These are phyloP conservation scores for Scheffersomyces amazonensis DNA, from an alignment of 805 yeast species.

Conservation along the genomic window DNA sequence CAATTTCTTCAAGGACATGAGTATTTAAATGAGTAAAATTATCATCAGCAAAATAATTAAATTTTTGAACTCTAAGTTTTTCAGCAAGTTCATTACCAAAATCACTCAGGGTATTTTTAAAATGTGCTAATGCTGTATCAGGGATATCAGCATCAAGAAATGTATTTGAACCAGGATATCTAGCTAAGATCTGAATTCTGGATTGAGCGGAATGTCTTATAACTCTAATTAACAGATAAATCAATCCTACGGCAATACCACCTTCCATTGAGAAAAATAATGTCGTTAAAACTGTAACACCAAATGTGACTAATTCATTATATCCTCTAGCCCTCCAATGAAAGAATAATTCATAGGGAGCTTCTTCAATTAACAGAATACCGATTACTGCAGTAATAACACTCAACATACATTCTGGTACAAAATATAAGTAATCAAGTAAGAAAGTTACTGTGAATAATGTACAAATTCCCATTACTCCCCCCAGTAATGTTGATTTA, in stretches of 20 bases:
- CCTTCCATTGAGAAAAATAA: constrained; percentile 69
- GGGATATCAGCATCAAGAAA: constrained; percentile 41
- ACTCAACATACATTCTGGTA: constrained; percentile 78
- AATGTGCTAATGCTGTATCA: constrained; percentile 4
- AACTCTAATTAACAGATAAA: constrained; percentile 75
- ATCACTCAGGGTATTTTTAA: constrained; percentile 5
- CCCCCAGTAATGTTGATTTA: constrained; percentile 78
- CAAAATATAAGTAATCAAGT: constrained; percentile 60
- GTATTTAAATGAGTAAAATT: constrained; percentile 33
- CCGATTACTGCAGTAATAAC: constrained; percentile 79
- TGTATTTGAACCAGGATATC: constrained; percentile 38
- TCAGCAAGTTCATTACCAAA: constrained; percentile 1
- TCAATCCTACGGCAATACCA: constrained; percentile 86
- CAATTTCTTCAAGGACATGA: constrained; percentile 39
- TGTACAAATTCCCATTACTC: constrained; percentile 75
- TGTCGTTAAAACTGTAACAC: constrained; percentile 37
- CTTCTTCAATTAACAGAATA: constrained; percentile 65
- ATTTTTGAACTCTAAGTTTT: constrained; percentile 11
- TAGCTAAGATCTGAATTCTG: constrained; percentile 43
- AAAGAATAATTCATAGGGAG: constrained; percentile 73
- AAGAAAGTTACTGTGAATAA: constrained; percentile 60
- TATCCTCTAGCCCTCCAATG: constrained; percentile 74
- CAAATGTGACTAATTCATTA: constrained; percentile 60
- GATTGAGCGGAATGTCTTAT: constrained; percentile 41
- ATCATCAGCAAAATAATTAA: constrained; percentile 34